Base-by-base conservation (phyloP, 1,139 yeast genomes). In the Suhomyces bokatorum region DNA sequence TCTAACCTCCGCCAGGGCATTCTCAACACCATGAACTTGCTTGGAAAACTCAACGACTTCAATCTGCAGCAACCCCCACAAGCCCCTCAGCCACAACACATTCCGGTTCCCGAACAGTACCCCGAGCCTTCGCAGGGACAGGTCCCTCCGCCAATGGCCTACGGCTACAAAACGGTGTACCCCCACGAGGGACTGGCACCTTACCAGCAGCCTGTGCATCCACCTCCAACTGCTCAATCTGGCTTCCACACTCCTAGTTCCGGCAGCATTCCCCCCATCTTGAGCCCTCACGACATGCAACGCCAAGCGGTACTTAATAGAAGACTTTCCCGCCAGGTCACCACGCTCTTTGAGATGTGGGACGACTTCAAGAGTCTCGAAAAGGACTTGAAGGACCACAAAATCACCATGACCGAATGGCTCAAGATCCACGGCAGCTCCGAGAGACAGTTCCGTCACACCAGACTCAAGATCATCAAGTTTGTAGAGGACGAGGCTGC, bases 301-400 rank as follows among this genome's bases (percentile, higher is more conserved):
- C 48, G 69, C 20, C 59, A 59, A 33, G 49, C 57, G 4, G 65
- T 63, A 3, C 48, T 67, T 33, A 51, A 56, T 32, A 47, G 69
- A 35, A 51, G 70, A 42, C 57, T 67, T 17, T 66, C 70, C 2
- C 44, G 72, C 37, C 70, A 66, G 45, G 70, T 71, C 1, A 53
- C 62, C 12, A 63, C 68, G 8, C 51, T 67, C 14, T 66, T 58
- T 47, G 73, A 68, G 49, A 66, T 68, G 72, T 68, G 73, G 73
- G 69, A 68, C 46, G 73, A 68, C 46, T 68, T 65, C 47, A 68
- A 67, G 43, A 57, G 63, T 9, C 49, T 67, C 24, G 72, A 67
- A 40, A 50, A 54, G 38, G 68, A 59, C 29, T 53, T 68, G 36
- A 57, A 56, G 34, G 60, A 59, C 29, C 58, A 64, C 44, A 67